Evolutionary conservation across 306 rosid genomes (phyloP).

Genomic region (Morella rubra): DNA sequence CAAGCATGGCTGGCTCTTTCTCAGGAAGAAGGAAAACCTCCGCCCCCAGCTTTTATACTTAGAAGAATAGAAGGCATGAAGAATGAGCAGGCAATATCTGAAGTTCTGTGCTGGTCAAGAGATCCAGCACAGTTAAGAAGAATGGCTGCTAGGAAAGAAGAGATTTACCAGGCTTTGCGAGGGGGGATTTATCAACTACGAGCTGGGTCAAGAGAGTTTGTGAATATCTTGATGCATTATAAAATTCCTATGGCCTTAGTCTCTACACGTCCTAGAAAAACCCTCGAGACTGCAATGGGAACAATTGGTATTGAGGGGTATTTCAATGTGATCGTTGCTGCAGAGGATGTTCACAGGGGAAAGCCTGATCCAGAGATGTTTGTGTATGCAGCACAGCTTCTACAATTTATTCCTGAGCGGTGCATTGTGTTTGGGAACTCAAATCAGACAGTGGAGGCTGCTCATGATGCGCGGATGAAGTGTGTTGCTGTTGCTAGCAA

Average conservation of each 20-base stretch:
- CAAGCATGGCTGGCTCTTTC: constrained; percentile 83
- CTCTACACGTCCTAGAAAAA: constrained; percentile 79
- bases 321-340: constrained; percentile 77
- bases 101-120: constrained; percentile 97
- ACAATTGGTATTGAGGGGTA: constrained; percentile 61
- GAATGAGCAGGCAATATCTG: constrained; percentile 89
- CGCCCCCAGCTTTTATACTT: constrained; percentile 72
- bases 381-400: constrained; percentile 79
- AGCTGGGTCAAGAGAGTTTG: constrained; percentile 86
- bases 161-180: constrained; percentile 75
- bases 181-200: constrained; percentile 75
- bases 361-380: constrained; percentile 99
- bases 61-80: constrained; percentile 94
- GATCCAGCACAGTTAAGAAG: constrained; percentile 69
- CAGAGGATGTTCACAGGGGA: constrained; percentile 94
- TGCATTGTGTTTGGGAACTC: constrained; percentile 98
- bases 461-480: constrained; percentile 93
- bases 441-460: constrained; percentile 92
- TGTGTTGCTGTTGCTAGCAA: constrained; percentile 97
- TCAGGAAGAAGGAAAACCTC: constrained; percentile 84
- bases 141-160: constrained; percentile 83
- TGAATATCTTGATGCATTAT: constrained; percentile 77
- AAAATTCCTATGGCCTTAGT: constrained; percentile 94
- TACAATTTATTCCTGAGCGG: constrained; percentile 83
- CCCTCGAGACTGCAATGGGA: constrained; percentile 72